phyloP scores from a whole-genome alignment of 192 early-diverging fungal species.

The Entophlyctis luteolus region DNA sequence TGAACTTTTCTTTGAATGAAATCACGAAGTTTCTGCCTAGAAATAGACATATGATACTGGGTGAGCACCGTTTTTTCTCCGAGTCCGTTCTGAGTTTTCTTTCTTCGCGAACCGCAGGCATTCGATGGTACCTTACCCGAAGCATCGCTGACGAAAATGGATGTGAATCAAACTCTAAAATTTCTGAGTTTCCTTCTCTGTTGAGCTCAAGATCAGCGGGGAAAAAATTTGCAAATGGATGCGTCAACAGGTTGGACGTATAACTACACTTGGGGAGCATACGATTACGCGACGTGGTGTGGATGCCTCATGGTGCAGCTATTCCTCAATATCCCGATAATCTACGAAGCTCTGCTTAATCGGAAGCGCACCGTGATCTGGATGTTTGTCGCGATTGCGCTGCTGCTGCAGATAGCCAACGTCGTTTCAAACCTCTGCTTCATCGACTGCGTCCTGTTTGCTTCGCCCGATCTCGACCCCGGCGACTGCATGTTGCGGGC shows the following conservation, averaged over 20 bases:
- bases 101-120: no score
- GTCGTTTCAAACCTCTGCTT: background rate
- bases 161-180: no score
- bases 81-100: no score
- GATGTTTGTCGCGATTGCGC: background rate
- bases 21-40: no score
- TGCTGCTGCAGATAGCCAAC: background rate
- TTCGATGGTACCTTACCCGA: no score
- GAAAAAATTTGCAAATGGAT: no score
- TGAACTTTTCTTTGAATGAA: no score
- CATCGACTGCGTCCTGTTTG: constrained; percentile 12
- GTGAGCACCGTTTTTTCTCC: no score
- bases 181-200: no score
- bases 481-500: background rate
- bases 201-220: no score
- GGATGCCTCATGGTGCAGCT: background rate
- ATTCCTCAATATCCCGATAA: background rate
- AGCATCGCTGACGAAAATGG: no score
- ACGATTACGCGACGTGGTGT: constrained; percentile 26
- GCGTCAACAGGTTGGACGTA: background rate
- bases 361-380: background rate
- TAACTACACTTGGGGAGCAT: background rate
- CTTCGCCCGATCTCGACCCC: background rate
- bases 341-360: constrained; percentile 1
- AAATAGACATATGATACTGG: no score